Base-by-base conservation (phyloP, 192 early-diverging fungal genomes). In the Coemansia guatemalensis region DNA sequence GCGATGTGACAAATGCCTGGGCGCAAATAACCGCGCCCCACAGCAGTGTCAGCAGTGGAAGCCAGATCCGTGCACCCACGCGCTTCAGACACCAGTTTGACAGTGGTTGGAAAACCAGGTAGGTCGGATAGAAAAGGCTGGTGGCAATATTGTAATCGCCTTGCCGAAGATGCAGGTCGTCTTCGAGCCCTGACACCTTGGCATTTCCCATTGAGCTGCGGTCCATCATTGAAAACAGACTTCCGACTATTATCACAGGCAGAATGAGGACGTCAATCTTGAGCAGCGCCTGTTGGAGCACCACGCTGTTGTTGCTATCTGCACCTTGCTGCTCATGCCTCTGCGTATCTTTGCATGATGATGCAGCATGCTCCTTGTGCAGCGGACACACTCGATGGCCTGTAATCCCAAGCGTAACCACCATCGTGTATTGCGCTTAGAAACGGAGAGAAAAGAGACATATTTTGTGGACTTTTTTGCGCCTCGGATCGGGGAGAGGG, bases 151-250 rank as follows among this genome's bases (percentile, higher is more conserved):
- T 25, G 53, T 30, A 54, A 14, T 54, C 24, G 24, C 53, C 53
- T 30, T 11, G 25, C 4, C 23, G n/a, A 25, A 54, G 53, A 30
- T 30, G 24, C 25, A 54, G 53, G 29, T 54, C 24, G 23, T n/a
- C 14, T 14, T 54, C 56, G 9, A 58, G 20, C 33, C 33, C 35
- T 21, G 22, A 35, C 5, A 41, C 35, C 35, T 58, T 41, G 56
- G 56, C 56, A 58, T 58, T 58, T 17, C 32, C 32, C 56, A 35
- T 29, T 20, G 32, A 58, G 21, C 18, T 39, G 33, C 8, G 27
- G 39, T 44, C 8, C 39, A 44, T 44, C 14, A 39, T 39, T 8
- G 39, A 44, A 18, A 58, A 58, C 21, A 58, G 22, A 39, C 35
- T 23, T 4, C 8, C 30, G 21, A 30, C 32, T 14, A 58, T 58